Base-by-base conservation (phyloP, 768 basidiomycete species). In the Leccinum imitatum region DNA sequence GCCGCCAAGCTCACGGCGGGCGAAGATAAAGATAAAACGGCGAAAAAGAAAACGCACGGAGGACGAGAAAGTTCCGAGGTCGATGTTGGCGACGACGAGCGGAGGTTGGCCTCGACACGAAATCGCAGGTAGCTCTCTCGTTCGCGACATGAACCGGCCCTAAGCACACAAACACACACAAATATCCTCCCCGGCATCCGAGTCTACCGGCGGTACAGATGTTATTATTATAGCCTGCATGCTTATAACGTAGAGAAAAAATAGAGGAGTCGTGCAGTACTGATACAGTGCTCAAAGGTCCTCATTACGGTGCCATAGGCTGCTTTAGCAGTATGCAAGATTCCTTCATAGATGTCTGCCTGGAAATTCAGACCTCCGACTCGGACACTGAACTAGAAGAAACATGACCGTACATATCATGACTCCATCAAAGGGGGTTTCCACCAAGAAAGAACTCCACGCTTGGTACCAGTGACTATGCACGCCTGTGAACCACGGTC, bases 401-500 rank as follows among this genome's bases (percentile, higher is more conserved):
- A 27, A 61, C 56, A 59, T 57, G 52, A 63, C 15, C 63, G 14
- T 62, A 69, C 67, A 72, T 53, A 73, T 73, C 60, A 68, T 65
- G 70, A 69, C 21, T 69, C 68, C 56, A 27, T 60, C 14, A 66
- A 35, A 35, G 75, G 71, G 10, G 71, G 72, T 56, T 63, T 77
- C 85, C 85, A 87, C 86, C 86, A 87, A 23, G 77, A 78, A 46
- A 87, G 68, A 35, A 76, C 72, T 1, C 86, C 86, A 17, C 77
- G 67, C 64, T 78, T 81, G 27, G 86, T 86, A 10, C 84, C 85
- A 14, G 83, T 85, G 11, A 87, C 69, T 52, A 87, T 76, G 63
- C 77, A 78, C 19, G 64, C 63, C 52, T 66, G 65, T 3, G 65
- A 44, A 19, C 73, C 67, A 11, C 81, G 81, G 67, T 85, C 82